Conservation (phyloP, 2,329 filamentous ascomycete genomes). For the Microsporum audouinii region DNA sequence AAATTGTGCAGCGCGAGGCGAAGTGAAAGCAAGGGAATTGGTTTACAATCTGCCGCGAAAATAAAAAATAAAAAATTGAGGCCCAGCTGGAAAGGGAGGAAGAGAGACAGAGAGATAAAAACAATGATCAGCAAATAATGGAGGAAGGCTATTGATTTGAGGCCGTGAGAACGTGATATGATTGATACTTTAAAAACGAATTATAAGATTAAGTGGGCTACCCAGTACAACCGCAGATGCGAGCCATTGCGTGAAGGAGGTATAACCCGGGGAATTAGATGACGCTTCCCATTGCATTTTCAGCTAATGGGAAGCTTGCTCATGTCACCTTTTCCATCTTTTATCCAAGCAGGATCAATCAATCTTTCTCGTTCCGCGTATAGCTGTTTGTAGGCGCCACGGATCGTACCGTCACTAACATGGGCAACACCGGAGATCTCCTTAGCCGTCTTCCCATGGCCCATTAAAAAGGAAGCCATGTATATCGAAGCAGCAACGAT, state of each 20-base stretch:
- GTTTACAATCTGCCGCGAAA: neutral
- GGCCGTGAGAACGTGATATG: neutral
- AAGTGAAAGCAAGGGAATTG: neutral
- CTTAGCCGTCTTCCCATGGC: conserved; percentile 65
- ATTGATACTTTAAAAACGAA: neutral
- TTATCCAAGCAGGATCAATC: conserved; percentile 63
- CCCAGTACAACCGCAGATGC: conserved; percentile 1
- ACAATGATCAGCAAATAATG: neutral
- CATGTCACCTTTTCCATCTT: conserved; percentile 58
- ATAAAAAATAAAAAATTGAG: neutral
- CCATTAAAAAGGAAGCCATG: conserved; percentile 82
- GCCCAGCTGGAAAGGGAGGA: neutral
- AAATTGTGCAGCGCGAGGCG: neutral
- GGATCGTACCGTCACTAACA: conserved; percentile 93
- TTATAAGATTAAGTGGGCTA: neutral
- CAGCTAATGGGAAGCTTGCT: conserved; percentile 53
- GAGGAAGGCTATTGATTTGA: neutral
- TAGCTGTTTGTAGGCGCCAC: conserved; percentile 84
- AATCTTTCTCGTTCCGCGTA: conserved; percentile 63
- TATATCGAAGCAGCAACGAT: conserved; percentile 94
- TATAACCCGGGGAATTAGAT: neutral
- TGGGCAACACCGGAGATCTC: conserved; percentile 75
- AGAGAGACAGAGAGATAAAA: neutral
- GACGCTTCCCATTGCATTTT: conserved; percentile 4
- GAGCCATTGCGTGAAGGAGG: neutral